phyloP scores from a whole-genome alignment of 2,329 filamentous ascomycete species.

The Allantophomopsis lycopodina region DNA sequence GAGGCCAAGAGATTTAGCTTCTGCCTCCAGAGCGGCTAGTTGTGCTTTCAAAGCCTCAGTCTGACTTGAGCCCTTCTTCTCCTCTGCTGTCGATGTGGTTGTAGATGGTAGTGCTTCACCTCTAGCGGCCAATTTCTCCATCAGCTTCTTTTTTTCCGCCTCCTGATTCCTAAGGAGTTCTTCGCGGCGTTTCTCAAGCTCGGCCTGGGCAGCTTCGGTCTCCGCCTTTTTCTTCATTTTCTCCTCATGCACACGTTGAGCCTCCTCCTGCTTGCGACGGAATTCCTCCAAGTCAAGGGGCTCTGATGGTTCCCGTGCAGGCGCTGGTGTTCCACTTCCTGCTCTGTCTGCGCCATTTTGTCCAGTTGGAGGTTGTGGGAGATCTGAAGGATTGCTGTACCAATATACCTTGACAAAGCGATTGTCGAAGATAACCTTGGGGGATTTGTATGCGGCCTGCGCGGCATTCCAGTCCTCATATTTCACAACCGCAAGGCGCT shows the following conservation, averaged over 20 bases:
- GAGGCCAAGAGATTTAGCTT: conserved; percentile 56
- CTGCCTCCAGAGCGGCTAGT: conserved; percentile 58
- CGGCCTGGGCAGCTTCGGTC: conserved; percentile 44
- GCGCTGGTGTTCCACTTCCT: conserved; percentile 8
- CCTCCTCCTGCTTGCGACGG: conserved; percentile 53
- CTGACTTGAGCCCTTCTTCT: conserved; percentile 21
- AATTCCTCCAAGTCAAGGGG: conserved; percentile 59
- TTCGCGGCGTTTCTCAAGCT: conserved; percentile 50
- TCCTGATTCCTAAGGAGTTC: conserved; percentile 49
- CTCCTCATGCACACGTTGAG: conserved; percentile 55
- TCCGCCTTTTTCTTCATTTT: conserved; percentile 48
- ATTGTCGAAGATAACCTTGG: conserved; percentile 74
- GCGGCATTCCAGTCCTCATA: conserved; percentile 54
- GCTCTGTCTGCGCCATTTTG: conserved; percentile 12
- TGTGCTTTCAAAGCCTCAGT: conserved; percentile 57
- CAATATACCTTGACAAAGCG: conserved; percentile 78
- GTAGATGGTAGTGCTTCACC: conserved; percentile 16
- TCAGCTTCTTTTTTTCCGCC: conserved; percentile 47
- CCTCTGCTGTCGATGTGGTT: conserved; percentile 4
- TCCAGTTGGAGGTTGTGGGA: conserved; percentile 15
- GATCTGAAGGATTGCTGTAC: conserved; percentile 39
- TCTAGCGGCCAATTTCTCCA: conserved; percentile 47
- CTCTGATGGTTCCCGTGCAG: conserved; percentile 10
- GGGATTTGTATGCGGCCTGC: conserved; percentile 58
- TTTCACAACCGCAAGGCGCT: conserved; percentile 55